Evolutionary conservation across 495 filamentous ascomycete genomes (phyloP), one percentile per base, ranked within the genome.

Genomic region (Massariosphaeria phaeospora): DNA sequence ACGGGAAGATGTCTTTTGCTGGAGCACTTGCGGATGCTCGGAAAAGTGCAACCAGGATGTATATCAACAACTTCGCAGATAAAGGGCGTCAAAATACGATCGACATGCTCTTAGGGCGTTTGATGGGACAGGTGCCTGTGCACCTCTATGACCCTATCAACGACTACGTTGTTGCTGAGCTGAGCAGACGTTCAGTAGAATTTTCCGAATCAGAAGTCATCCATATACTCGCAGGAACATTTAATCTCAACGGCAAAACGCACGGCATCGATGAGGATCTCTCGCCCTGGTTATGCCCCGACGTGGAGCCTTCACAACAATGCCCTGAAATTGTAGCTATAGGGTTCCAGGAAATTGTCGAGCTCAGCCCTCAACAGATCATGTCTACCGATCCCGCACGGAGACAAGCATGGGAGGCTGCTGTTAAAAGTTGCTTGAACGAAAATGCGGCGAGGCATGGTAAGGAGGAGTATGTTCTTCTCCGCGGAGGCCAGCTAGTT

Each of bases 281-380:
- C 13, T 83, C 85, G 2, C 74, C 83, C 6, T 98, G 93, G 93
- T 76, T 98, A 23, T 87, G 79, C 66, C 76, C 79, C 27, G 68
- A 76, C 43, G 59, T 80, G 1, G 75, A 75, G 25, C 57, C 65
- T 7, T 67, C 72, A 18, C 76, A 81, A 36, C 60, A 75, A 47
- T 73, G 79, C 18, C 87, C 94, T 18, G 82, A 89, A 41, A 85
- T 99, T 29, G 80, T 94, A 44, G 90, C 82, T 8, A 82, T 96
- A 25, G 93, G 89, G 0, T 97, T 99, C 61, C 93, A 99, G 62
- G 93, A 99, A 72, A 97, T 99, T 48, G 94, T 99, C 13, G 84
- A 91, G 64, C 76, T 99, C 12, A 95, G 88, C 62, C 91, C 94
- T 15, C 91, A 97, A 68, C 94, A 99, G 65, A 97, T 99, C 64